Evolutionary conservation across 352 stramenopile species (phyloP).

Genomic region (Phytophthora colocasiae): DNA sequence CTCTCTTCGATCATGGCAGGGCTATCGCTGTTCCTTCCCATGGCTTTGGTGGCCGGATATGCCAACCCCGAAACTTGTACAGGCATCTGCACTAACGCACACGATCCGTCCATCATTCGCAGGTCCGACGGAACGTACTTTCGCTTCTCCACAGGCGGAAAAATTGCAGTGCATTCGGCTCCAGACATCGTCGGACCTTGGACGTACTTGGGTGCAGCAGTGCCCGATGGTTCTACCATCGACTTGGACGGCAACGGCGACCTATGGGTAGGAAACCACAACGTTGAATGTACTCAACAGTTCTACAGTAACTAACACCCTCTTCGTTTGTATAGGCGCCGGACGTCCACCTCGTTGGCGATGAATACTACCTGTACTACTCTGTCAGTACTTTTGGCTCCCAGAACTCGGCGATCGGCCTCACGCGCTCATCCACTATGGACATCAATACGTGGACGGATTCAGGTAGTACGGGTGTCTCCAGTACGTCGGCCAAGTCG

Average conservation of each 20-base stretch:
- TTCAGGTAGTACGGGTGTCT: constrained; percentile 36
- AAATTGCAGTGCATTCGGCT: constrained; percentile 54
- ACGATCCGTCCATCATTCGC: constrained; percentile 60
- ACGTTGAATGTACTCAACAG: neutral
- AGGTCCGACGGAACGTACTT: constrained; percentile 60
- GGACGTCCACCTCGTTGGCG: constrained; percentile 44
- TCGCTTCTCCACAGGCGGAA: constrained; percentile 57
- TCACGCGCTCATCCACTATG: constrained; percentile 49
- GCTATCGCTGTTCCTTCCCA: constrained; percentile 19
- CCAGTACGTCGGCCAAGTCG: constrained; percentile 29
- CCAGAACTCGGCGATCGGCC: constrained; percentile 47
- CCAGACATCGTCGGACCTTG: constrained; percentile 48
- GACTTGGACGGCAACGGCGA: constrained; percentile 49
- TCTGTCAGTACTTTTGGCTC: constrained; percentile 55
- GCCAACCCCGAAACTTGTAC: constrained; percentile 29
- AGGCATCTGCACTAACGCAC: constrained; percentile 42
- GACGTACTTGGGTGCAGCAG: constrained; percentile 48
- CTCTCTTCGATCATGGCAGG: constrained; percentile 7
- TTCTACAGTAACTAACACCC: neutral
- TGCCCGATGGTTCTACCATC: constrained; percentile 51
- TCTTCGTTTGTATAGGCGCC: constrained; percentile 31
- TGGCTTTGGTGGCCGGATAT: constrained; percentile 17
- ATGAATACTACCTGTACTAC: constrained; percentile 68
- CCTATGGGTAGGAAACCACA: constrained; percentile 34
- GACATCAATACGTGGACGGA: constrained; percentile 49